Percentiles rank a stretch among this genome's conserved stretches.
Conservation (phyloP, 768 basidiomycete genomes). For the Leccinellum luteum region DNA sequence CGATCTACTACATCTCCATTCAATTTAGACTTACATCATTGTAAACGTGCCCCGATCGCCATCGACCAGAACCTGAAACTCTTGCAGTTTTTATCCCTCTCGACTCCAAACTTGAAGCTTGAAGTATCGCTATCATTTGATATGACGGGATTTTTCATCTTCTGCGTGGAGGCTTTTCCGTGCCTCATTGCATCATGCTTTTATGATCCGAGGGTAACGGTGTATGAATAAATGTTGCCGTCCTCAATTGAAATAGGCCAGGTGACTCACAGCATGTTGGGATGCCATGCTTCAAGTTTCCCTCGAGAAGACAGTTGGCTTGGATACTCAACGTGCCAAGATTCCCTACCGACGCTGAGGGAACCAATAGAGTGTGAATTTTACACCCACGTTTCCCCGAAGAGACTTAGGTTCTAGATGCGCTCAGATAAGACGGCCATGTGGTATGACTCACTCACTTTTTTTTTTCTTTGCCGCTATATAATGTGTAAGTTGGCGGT, state of each 20-base stretch:
- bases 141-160: constrained; percentile 4
- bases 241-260: not conserved
- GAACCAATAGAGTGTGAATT: not conserved
- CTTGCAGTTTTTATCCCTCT: not conserved
- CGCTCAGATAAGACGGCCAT: not conserved
- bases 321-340: not conserved
- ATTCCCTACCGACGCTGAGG: not conserved
- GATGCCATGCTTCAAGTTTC: not conserved
- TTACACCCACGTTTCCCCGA: not conserved
- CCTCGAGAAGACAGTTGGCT: not conserved
- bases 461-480: not conserved
- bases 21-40: not conserved
- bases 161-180: constrained; percentile 1
- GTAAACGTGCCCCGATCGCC: not conserved
- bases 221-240: not conserved
- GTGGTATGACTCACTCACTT: not conserved
- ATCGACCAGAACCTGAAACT: not conserved
- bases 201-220: constrained; percentile 10
- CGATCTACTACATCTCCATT: not conserved
- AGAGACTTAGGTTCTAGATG: not conserved
- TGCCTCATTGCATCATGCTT: constrained; percentile 1
- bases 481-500: not conserved
- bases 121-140: not conserved
- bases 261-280: not conserved
- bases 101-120: not conserved